A percentile compares a stretch with the other conserved stretches of the same genome.
Evolutionary conservation across 169 alveolate species (phyloP).

Genomic region (Eimeria zaria): DNA sequence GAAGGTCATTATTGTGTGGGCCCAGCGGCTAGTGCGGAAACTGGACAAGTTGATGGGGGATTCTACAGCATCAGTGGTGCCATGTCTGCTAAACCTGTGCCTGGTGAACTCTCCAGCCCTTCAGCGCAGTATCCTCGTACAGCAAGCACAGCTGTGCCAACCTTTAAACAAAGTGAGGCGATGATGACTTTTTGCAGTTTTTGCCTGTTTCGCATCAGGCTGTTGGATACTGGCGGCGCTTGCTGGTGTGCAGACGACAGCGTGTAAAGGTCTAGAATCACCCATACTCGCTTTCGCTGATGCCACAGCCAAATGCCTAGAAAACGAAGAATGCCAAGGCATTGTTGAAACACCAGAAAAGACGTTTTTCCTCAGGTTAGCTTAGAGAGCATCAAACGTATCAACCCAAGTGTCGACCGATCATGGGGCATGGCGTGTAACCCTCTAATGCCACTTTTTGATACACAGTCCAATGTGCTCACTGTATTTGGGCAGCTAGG

Average conservation of each 20-base stretch:
- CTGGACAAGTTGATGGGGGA: conserved; percentile 79
- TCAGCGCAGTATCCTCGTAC: neutral
- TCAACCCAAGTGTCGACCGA: neutral
- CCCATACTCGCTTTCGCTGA: conserved; percentile 3
- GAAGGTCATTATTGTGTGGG: conserved; percentile 83
- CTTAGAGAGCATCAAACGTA: neutral
- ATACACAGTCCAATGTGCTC: neutral
- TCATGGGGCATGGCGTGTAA: neutral
- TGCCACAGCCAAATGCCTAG: conserved; percentile 29
- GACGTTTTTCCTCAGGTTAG: conserved; percentile 51
- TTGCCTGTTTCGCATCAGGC: neutral
- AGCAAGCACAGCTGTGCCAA: neutral
- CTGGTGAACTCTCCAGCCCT: conserved; percentile 5
- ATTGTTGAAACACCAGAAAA: conserved; percentile 60
- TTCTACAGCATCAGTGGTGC: conserved; percentile 55
- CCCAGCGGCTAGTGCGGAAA: conserved; percentile 65
- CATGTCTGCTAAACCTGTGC: conserved; percentile 39
- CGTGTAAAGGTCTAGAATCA: conserved; percentile 44
- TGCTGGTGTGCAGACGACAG: conserved; percentile 49
- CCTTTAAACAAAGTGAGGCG: neutral
- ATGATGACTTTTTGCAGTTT: neutral
- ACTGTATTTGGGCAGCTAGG: neutral
- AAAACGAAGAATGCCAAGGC: conserved; percentile 39
- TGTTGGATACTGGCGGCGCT: conserved; percentile 64
- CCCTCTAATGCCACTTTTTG: neutral